phyloP scores from a whole-genome alignment of 306 rosid genomes.

The Neltuma alba region DNA sequence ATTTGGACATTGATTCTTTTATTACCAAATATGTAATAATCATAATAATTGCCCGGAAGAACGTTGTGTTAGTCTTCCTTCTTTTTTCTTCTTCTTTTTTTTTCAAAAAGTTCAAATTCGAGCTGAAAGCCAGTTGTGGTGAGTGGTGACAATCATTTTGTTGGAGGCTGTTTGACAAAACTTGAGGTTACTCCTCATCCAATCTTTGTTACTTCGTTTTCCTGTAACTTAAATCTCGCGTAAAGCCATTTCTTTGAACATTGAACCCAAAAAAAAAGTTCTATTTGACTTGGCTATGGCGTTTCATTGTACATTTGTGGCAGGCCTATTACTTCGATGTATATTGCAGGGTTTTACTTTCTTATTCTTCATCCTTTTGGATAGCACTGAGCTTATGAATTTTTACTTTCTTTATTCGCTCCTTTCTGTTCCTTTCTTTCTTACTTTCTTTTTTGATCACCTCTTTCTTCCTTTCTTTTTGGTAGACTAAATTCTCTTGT shows the following conservation, averaged over 20 bases:
- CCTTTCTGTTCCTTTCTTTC: not conserved
- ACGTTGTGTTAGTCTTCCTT: conserved; percentile 24
- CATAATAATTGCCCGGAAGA: conserved; percentile 22
- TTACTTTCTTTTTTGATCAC: no score
- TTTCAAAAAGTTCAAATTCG: conserved; percentile 33
- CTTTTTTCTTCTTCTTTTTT: not conserved
- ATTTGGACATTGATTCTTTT: conserved; percentile 24
- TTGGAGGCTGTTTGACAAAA: conserved; percentile 31
- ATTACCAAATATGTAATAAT: not conserved
- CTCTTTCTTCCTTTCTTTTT: not conserved
- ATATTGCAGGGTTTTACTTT: not conserved
- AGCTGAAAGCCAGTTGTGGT: conserved; percentile 39
- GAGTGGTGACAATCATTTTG: conserved; percentile 34
- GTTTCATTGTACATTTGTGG: not conserved
- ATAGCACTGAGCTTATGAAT: not conserved
- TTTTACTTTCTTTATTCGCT: not conserved
- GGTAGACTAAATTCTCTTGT: not conserved
- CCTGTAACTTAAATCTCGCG: conserved; percentile 29
- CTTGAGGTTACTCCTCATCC: conserved; percentile 44
- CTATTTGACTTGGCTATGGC: not conserved
- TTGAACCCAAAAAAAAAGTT: not conserved
- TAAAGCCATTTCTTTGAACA: not conserved
- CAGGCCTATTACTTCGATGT: not conserved
- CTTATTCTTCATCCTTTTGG: not conserved
- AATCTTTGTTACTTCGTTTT: conserved; percentile 2